A percentile compares a stretch with the other conserved stretches of the same genome.
These are phyloP conservation scores for Quercus dentata DNA, from an alignment of 306 rosid genomes.

Conservation along the genomic window DNA sequence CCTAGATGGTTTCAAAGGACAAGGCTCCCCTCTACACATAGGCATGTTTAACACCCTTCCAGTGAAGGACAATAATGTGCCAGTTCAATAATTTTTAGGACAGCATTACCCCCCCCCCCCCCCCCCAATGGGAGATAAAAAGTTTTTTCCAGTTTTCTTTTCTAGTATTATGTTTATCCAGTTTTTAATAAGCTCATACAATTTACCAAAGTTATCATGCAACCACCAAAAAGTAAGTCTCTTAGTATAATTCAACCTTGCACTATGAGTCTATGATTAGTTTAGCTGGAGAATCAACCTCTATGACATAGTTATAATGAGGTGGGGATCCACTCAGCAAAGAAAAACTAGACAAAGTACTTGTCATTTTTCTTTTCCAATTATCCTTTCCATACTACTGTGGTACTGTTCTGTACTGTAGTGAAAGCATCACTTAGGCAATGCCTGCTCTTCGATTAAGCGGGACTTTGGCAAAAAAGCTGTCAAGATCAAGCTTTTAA, in stretches of 20 bases:
- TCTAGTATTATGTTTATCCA: no score
- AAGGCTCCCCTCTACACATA: not conserved
- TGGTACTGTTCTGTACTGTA: no score
- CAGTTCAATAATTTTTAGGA: not conserved
- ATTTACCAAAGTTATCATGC: no score
- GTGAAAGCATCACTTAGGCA: no score
- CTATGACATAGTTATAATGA: no score
- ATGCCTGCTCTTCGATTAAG: no score
- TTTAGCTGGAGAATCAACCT: not conserved
- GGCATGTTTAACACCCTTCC: not conserved
- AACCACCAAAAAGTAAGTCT: not conserved
- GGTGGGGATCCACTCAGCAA: no score
- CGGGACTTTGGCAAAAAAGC: no score
- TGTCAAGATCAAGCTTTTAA: no score
- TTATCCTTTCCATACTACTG: no score
- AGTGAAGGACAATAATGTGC: not conserved
- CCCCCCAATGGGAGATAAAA: not conserved
- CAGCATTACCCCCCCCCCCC: not conserved
- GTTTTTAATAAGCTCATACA: not conserved
- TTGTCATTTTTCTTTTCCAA: no score
- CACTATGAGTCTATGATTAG: not conserved
- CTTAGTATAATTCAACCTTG: not conserved
- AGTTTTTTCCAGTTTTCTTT: not conserved
- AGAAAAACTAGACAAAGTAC: no score
- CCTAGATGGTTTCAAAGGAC: slow-evolving; percentile 1